Base-by-base conservation (phyloP, 1,284 basidiomycete species). In the Caloboletus firmus region DNA sequence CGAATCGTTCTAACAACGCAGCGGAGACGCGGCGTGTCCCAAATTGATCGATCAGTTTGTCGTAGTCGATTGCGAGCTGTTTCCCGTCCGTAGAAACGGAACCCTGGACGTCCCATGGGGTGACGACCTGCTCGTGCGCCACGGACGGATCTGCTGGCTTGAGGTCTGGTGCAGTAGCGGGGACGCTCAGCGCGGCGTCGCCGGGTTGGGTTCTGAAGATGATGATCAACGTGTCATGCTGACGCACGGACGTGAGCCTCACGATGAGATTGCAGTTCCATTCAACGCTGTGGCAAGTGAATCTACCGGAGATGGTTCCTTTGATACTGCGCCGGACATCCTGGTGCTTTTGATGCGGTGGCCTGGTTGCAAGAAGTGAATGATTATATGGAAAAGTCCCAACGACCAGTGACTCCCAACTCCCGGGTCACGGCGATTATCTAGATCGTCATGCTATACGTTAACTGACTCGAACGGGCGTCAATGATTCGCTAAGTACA, bases 81-180 rank as follows among this genome's bases (percentile, higher is more conserved):
- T 92, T 89, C 51, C 97, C 97, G 65, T 98, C 93, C 17, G 75
- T 79, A 15, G 93, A 87, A 12, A 96, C 89, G 44, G 88, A 91
- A 43, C 96, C 97, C 66, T 97, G 90, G 7, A 99, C 97, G 62
- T 98, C 95, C 91, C 97, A 99, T 20, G 97, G 97, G 0, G 96
- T 99, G 47, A 99, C 89, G 55, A 93, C 83, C 72, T 99, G 96
- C 43, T 87, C 92, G 52, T 80, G 77, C 1, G 65, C 59, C 6
- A 59, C 45, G 4, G 64, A 54, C 0, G 66, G 61, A 36, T 69
- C 61, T 11, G 63, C 71, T 24, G 76, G 73, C 52, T 75, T 73
- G 52, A 75, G 68, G 18, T 60, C 65, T 51, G 53, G 49, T 22
- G 46, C 50, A 18, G 49, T 9, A 31, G 20, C 22, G 8, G 45